A percentile compares a stretch with the other conserved stretches of the same genome.
phyloP scores from a whole-genome alignment of 345 rosid species.

The Hibiscus tridactylites region DNA sequence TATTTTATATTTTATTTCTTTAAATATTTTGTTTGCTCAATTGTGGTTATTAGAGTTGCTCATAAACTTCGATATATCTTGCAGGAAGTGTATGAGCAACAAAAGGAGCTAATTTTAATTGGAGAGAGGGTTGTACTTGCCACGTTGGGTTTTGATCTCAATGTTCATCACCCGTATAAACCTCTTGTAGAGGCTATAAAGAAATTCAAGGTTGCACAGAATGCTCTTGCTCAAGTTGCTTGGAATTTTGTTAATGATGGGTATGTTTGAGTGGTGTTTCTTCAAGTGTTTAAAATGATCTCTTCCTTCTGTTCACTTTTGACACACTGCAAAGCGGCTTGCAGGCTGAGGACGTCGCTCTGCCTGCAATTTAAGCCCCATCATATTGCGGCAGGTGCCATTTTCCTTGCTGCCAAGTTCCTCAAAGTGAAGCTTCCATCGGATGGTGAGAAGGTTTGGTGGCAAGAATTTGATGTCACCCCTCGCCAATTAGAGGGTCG shows the following conservation, averaged over 20 bases:
- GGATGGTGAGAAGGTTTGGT: slow-evolving; percentile 68
- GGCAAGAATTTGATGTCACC: slow-evolving; percentile 78
- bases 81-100: slow-evolving; percentile 89
- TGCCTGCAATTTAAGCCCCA: slow-evolving; percentile 91
- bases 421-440: slow-evolving; percentile 70
- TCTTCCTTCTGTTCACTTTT: slow-evolving; percentile 39
- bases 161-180: slow-evolving; percentile 68
- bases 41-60: neutral
- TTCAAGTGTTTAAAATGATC: slow-evolving; percentile 20
- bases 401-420: slow-evolving; percentile 79
- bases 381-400: slow-evolving; percentile 89
- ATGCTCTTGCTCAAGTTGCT: slow-evolving; percentile 74
- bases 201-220: slow-evolving; percentile 67
- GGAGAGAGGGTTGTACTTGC: slow-evolving; percentile 83
- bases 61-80: neutral
- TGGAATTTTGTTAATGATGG: slow-evolving; percentile 84
- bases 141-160: slow-evolving; percentile 72
- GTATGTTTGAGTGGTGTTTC: slow-evolving; percentile 36
- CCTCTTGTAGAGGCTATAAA: slow-evolving; percentile 78
- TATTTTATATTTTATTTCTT: neutral
- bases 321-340: slow-evolving; percentile 47
- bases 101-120: slow-evolving; percentile 54
- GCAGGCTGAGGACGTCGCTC: slow-evolving; percentile 92
- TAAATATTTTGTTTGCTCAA: neutral
- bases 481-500: slow-evolving; percentile 65